phyloP scores from a whole-genome alignment of 352 stramenopile genomes.

The Phytopythium aichiense region DNA sequence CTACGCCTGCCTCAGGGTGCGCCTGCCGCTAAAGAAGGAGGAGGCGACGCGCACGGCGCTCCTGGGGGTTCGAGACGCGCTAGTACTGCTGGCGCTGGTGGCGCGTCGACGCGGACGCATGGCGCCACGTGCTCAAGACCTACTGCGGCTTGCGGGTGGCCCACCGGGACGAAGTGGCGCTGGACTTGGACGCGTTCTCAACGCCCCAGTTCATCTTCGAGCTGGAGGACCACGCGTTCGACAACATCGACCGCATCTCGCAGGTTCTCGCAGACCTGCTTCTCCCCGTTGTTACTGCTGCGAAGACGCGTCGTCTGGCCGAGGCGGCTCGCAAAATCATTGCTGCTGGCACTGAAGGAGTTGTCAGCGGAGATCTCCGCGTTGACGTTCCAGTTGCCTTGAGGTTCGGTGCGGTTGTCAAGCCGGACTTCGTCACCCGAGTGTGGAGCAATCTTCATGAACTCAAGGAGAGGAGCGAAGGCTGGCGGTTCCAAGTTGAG shows the following conservation, averaged over 20 bases:
- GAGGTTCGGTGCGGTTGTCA: background rate
- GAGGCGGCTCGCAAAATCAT: background rate
- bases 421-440: background rate
- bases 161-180: background rate
- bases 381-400: background rate
- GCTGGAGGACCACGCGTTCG: background rate
- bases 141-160: background rate
- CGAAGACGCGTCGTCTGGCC: background rate
- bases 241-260: background rate
- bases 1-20: background rate
- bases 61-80: background rate
- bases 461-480: background rate
- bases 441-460: background rate
- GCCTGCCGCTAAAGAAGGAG: background rate
- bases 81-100: background rate
- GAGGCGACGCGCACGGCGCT: background rate
- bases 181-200: background rate
- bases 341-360: background rate
- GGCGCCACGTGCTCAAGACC: background rate
- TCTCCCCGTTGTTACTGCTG: background rate
- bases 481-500: background rate
- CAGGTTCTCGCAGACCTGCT: background rate
- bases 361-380: background rate
- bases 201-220: background rate
- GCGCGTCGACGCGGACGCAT: background rate